phyloP scores from a whole-genome alignment of 139 green algal species.

The Astrephomene gubernaculifera region DNA sequence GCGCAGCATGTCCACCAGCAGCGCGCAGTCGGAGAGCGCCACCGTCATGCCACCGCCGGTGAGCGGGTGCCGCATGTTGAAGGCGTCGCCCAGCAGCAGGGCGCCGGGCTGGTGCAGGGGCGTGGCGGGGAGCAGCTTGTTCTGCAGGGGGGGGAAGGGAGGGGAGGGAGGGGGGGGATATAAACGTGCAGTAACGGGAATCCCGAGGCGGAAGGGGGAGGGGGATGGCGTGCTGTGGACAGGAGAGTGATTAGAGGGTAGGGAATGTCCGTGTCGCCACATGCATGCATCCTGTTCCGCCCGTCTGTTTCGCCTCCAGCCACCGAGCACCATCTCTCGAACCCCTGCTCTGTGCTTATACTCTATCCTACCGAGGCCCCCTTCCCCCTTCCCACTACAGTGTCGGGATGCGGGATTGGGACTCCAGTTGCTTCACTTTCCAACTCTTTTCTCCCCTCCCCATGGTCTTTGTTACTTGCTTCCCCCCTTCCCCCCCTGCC shows the following conservation, averaged over 20 bases:
- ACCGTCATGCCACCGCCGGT: slow-evolving; percentile 90
- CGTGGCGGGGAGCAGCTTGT: slow-evolving; percentile 87
- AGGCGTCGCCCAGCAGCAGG: slow-evolving; percentile 96
- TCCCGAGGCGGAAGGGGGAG: too few relatives aligned
- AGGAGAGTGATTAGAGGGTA: background rate
- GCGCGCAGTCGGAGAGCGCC: slow-evolving; percentile 90
- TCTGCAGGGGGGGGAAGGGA: slow-evolving; percentile 72
- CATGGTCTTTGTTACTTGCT: background rate
- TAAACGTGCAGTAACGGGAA: too few relatives aligned
- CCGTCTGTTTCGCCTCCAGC: too few relatives aligned
- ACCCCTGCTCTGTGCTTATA: too few relatives aligned
- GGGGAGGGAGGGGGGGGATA: background rate
- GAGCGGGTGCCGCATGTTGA: slow-evolving; percentile 99
- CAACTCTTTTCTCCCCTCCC: too few relatives aligned
- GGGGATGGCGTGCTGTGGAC: background rate
- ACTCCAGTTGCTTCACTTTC: too few relatives aligned
- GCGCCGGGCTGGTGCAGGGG: slow-evolving; percentile 87
- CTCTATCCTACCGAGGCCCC: too few relatives aligned
- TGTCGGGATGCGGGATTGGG: too few relatives aligned
- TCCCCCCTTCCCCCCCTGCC: background rate
- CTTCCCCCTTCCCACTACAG: too few relatives aligned
- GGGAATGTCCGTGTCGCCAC: too few relatives aligned
- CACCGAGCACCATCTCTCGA: too few relatives aligned
- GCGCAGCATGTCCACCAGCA: slow-evolving; percentile 67
- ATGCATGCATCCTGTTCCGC: too few relatives aligned